Percentiles rank a stretch among this genome's conserved stretches.
Conservation (phyloP, 805 yeast species). For the Yarrowia phangngaensis region DNA sequence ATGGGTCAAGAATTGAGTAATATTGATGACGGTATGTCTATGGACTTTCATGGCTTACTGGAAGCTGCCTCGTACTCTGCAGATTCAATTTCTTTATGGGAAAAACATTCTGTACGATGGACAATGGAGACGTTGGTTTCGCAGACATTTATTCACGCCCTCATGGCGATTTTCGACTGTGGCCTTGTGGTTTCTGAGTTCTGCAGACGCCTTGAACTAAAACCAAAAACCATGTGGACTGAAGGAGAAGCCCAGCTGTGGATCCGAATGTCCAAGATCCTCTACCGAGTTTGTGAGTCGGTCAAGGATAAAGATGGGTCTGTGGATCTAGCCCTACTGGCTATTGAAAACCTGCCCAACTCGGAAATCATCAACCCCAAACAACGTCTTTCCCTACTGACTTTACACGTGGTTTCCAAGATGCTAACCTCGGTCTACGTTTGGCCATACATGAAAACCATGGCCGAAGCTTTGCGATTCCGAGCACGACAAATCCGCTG, state of each 20-base stretch:
- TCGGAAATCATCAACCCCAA: conserved; percentile 20
- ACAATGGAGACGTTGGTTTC: conserved; percentile 35
- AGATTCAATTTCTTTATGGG: conserved; percentile 42
- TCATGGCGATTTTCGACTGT: conserved; percentile 40
- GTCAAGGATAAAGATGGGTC: conserved; percentile 23
- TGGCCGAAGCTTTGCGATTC: conserved; percentile 19
- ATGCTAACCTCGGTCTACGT: conserved; percentile 22
- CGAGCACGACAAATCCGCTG: conserved; percentile 22
- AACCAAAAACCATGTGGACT: conserved; percentile 17
- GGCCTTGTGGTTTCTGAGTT: conserved; percentile 40
- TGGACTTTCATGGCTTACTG: conserved; percentile 36
- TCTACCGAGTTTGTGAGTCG: conserved; percentile 17
- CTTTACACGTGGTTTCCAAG: conserved; percentile 21
- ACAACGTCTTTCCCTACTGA: conserved; percentile 10
- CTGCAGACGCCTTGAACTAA: conserved; percentile 33
- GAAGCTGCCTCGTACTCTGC: conserved; percentile 42
- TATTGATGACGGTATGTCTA: conserved; percentile 28
- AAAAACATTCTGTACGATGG: conserved; percentile 39
- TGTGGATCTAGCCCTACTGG: conserved; percentile 6
- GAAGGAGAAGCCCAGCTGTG: conserved; percentile 25
- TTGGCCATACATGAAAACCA: conserved; percentile 25
- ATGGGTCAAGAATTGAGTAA: conserved; percentile 38
- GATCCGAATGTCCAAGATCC: conserved; percentile 24
- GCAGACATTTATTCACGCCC: conserved; percentile 40
- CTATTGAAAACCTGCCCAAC: conserved; percentile 12